These are phyloP conservation scores for Pleurotus salmoneostramineus DNA, from an alignment of 768 basidiomycete species.

Conservation along the genomic window DNA sequence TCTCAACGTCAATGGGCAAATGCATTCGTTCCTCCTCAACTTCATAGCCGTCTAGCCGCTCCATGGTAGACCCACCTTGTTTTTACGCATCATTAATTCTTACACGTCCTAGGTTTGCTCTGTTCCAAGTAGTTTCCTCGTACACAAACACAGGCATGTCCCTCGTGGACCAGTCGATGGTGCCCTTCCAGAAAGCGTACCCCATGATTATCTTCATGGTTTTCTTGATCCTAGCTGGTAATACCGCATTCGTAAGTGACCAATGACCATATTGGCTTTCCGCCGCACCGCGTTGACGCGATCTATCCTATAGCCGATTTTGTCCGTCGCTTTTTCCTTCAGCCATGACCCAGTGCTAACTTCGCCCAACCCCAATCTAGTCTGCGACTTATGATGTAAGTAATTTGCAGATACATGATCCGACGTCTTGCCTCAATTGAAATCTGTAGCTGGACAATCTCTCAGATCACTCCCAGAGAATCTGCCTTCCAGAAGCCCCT, in stretches of 20 bases:
- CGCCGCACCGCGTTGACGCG: background rate
- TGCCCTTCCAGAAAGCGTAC: conserved; percentile 87
- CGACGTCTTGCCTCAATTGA: conserved; percentile 3
- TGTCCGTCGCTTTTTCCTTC: conserved; percentile 49
- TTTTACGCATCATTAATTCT: background rate
- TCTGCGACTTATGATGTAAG: conserved; percentile 80
- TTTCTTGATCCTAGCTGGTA: conserved; percentile 83
- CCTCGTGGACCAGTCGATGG: conserved; percentile 84
- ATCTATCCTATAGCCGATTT: conserved; percentile 57
- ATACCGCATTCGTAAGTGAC: conserved; percentile 84
- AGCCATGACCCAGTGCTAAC: background rate
- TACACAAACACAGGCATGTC: conserved; percentile 90
- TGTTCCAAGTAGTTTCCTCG: conserved; percentile 81
- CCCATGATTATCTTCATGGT: conserved; percentile 72
- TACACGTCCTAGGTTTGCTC: conserved; percentile 58
- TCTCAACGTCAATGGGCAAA: conserved; percentile 51
- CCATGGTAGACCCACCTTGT: conserved; percentile 50
- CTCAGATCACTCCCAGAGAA: conserved; percentile 51
- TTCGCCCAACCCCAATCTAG: conserved; percentile 28
- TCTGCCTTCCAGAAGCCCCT: conserved; percentile 76
- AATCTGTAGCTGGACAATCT: conserved; percentile 62
- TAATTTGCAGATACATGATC: background rate
- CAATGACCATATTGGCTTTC: conserved; percentile 29
- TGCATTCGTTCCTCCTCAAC: conserved; percentile 57
- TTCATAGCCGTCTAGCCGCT: conserved; percentile 50